phyloP scores from a whole-genome alignment of 2,329 filamentous ascomycete genomes.

The Leptographium wingfieldii region DNA sequence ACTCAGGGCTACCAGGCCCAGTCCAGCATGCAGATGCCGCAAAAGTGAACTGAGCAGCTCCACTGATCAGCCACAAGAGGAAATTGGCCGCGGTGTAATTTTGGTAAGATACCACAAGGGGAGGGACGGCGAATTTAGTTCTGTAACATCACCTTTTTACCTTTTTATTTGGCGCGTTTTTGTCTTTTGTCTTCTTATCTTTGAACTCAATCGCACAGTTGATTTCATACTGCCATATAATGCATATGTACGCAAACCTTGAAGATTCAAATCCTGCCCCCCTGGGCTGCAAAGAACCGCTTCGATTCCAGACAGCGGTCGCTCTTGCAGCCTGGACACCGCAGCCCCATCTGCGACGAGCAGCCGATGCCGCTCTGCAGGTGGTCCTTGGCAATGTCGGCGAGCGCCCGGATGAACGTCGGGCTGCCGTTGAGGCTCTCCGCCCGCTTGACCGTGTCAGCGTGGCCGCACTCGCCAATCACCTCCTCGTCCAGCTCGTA shows the following conservation, averaged over 20 bases:
- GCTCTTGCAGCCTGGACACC: conserved; percentile 88
- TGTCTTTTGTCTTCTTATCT: too few species aligned
- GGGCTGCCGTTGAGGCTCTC: conserved; percentile 87
- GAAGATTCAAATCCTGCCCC: neutral
- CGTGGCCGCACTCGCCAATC: conserved; percentile 70
- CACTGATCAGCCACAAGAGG: too few species aligned
- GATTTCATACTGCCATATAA: too few species aligned
- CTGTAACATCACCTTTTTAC: too few species aligned
- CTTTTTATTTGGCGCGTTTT: too few species aligned
- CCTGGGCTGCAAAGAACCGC: conserved; percentile 43
- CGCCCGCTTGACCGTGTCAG: conserved; percentile 73
- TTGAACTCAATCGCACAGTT: too few species aligned
- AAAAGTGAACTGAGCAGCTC: neutral
- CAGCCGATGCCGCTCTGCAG: conserved; percentile 54
- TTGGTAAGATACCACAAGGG: neutral
- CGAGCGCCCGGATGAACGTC: conserved; percentile 81
- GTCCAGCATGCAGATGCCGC: conserved; percentile 19
- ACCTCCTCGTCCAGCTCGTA: conserved; percentile 92
- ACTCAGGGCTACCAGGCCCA: conserved; percentile 20
- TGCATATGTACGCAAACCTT: too few species aligned
- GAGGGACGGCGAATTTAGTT: too few species aligned
- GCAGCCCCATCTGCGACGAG: conserved; percentile 74
- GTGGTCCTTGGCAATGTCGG: conserved; percentile 74
- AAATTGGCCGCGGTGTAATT: too few species aligned
- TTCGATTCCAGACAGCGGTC: conserved; percentile 73